phyloP scores from a whole-genome alignment of 169 alveolate genomes.

The Eimeria sp. region DNA sequence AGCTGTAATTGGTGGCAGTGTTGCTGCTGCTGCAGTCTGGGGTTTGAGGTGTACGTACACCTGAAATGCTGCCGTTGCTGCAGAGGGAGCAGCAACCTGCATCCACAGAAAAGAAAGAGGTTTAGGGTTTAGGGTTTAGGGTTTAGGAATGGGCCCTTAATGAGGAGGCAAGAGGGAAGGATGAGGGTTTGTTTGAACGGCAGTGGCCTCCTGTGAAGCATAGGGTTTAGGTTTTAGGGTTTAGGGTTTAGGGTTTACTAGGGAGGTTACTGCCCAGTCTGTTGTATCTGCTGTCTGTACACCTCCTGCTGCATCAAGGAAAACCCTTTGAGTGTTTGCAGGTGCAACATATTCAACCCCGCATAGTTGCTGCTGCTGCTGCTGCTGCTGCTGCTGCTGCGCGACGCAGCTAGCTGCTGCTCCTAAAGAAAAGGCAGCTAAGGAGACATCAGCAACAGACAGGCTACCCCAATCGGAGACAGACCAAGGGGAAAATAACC shows the following conservation, averaged over 20 bases:
- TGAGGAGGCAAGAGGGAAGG: neutral
- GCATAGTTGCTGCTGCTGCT: neutral
- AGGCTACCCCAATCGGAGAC: neutral
- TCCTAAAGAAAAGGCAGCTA: neutral
- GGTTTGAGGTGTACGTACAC: conserved; percentile 3
- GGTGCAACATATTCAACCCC: neutral
- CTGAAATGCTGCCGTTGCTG: neutral
- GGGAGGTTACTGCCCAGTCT: neutral
- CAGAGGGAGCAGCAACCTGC: neutral
- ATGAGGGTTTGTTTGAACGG: neutral
- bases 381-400: conserved; percentile 15
- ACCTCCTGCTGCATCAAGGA: neutral
- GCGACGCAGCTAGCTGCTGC: neutral
- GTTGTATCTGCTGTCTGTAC: neutral
- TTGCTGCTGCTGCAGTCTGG: conserved; percentile 4
- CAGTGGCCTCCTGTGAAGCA: neutral
- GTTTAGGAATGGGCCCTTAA: neutral
- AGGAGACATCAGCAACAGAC: neutral
- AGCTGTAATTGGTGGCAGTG: neutral
- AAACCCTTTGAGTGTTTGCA: neutral
- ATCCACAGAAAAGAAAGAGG: neutral
- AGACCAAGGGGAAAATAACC: neutral
- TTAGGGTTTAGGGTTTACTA: conserved; percentile 16
- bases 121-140: conserved; percentile 5
- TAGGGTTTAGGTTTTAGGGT: neutral